A percentile compares a stretch with the other conserved stretches of the same genome.
phyloP scores from a whole-genome alignment of 306 rosid species.

The Acacia acuminata region DNA sequence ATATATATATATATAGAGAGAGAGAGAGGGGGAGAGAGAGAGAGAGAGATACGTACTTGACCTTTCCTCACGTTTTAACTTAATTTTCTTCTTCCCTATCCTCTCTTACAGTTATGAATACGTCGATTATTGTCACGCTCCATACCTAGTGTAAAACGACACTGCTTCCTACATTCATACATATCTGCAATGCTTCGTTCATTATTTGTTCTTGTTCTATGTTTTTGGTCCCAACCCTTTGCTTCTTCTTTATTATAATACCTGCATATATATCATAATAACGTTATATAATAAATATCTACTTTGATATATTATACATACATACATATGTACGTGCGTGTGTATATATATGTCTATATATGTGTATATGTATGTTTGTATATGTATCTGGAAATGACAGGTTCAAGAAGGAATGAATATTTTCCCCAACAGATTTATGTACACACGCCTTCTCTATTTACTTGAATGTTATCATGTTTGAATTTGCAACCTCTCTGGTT shows the following conservation, averaged over 20 bases:
- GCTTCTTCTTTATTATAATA: not conserved
- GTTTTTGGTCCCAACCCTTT: not conserved
- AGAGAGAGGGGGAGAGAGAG: no score
- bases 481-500: not conserved
- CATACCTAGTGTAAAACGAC: not conserved
- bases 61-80: slow-evolving; percentile 21
- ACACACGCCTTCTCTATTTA: no score
- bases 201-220: not conserved
- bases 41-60: not conserved
- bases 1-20: no score
- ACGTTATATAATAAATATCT: not conserved
- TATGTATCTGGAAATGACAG: not conserved
- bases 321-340: no score
- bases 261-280: not conserved
- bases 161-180: not conserved
- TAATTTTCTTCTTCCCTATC: not conserved
- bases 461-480: not conserved
- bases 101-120: not conserved
- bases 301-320: not conserved
- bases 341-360: no score
- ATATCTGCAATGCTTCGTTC: not conserved
- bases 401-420: not conserved
- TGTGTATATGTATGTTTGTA: no score
- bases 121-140: slow-evolving; percentile 32
- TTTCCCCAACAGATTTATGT: not conserved